Base-by-base conservation (phyloP, 805 yeast genomes). In the Saccharomycopsis lassenensis region DNA sequence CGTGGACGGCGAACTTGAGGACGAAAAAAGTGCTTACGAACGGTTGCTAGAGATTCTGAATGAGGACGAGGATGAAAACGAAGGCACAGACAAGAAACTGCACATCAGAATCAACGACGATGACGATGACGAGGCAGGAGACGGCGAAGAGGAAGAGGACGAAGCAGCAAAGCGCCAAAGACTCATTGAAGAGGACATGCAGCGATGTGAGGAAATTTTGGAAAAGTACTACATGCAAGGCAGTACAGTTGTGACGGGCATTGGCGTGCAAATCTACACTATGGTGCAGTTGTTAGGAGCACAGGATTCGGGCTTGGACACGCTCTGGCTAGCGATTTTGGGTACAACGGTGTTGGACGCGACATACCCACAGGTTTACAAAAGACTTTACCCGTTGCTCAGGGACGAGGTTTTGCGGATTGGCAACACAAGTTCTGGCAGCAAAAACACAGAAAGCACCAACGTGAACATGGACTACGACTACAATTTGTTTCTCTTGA, bases 151-250 rank as follows among this genome's bases (percentile, higher is more conserved):
- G n/a, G 48, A 40, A 7, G 56, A 48, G 2, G 52, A 53, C 2
- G 56, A 48, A 2, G 58, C 52, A 3, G 48, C 56, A 49, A 5
- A 61, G 53, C 10, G 57, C 51, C 8, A 51, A 38, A 7, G 48
- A 47, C 44, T 34, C 39, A 33, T 7, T 18, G 43, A 42, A 1
- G 29, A 19, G n/a, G 36, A 20, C 55, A 53, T 17, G 53, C 55
- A 14, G 55, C 52, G 62, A 27, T 62, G 65, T 44, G 83, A 80
- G 45, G 67, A 63, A 24, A 53, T 61, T 1, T 58, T 91, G 8
- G 89, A 85, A 43, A 61, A 69, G 6, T 91, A 91, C 56, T 89
- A 91, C 52, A 66, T 73, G 32, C 84, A 77, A 47, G 99, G 98
- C 34, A 74, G 93, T 0, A 74, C 85, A 1, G 61, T 83, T 2